Conservation (phyloP, 108 stramenopile species). For the Parmales sp. region DNA sequence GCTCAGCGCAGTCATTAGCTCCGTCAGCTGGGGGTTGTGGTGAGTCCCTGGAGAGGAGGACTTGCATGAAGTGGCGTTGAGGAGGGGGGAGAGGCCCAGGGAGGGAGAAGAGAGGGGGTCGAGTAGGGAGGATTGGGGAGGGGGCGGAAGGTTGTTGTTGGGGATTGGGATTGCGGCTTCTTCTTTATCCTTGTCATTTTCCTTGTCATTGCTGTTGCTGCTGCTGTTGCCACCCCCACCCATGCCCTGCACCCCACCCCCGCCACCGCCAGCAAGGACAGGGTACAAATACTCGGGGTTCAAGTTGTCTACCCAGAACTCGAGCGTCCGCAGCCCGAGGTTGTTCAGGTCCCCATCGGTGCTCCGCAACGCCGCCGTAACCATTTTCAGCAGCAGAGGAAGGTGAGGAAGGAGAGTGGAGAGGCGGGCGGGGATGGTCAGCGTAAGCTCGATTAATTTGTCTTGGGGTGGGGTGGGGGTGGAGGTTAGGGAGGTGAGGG, state of each 20-base stretch:
- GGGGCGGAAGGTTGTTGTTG: too few species aligned
- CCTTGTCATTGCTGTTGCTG: too few species aligned
- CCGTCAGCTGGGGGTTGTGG: too few species aligned
- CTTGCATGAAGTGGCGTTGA: too few species aligned
- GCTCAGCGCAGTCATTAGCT: conserved; percentile 70
- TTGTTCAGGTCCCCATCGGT: conserved; percentile 70
- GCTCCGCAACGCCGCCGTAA: conserved; percentile 70
- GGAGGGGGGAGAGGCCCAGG: too few species aligned
- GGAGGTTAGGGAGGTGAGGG: conserved; percentile 31
- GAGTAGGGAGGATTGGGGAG: too few species aligned
- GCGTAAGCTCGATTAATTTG: conserved; percentile 68
- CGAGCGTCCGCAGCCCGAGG: conserved; percentile 75
- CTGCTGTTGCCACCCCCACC: too few species aligned
- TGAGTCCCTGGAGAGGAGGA: too few species aligned
- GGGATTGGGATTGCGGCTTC: too few species aligned
- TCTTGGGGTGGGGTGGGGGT: conserved; percentile 31
- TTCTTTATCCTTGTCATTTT: too few species aligned
- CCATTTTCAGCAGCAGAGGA: conserved; percentile 71
- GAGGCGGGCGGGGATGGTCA: conserved; percentile 81
- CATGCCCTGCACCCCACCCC: background rate
- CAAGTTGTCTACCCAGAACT: conserved; percentile 94
- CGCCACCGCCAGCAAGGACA: background rate
- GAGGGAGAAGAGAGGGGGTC: conserved; percentile 19
- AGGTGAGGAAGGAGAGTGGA: conserved; percentile 84
- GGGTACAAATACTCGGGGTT: conserved; percentile 64